phyloP scores from a whole-genome alignment of 2,329 filamentous ascomycete genomes.

The Aspergillus fumigatiaffinis region DNA sequence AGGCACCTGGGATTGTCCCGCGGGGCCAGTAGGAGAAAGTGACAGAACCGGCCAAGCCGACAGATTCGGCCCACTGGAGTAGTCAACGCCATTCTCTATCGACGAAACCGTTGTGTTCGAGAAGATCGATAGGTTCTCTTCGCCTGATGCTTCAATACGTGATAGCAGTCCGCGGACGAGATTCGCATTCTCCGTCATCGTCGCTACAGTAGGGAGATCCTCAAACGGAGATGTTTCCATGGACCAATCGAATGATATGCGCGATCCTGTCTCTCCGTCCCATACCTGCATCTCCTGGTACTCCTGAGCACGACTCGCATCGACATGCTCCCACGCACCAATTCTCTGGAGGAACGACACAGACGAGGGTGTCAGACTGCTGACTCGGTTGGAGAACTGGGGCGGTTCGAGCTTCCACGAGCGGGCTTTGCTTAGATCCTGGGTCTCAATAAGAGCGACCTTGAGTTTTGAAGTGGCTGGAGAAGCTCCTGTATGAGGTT shows the following conservation, averaged over 20 bases:
- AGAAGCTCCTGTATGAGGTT: slow-evolving; percentile 60
- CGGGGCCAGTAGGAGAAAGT: slow-evolving; percentile 53
- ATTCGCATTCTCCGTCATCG: slow-evolving; percentile 95
- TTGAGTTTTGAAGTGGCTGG: slow-evolving; percentile 71
- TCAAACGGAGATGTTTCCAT: slow-evolving; percentile 43
- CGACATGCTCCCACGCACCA: slow-evolving; percentile 78
- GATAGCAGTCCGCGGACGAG: slow-evolving; percentile 73
- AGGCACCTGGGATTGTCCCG: slow-evolving; percentile 28
- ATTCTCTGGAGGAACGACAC: slow-evolving; percentile 77
- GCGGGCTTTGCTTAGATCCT: slow-evolving; percentile 69
- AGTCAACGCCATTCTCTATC: slow-evolving; percentile 69
- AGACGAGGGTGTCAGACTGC: slow-evolving; percentile 85
- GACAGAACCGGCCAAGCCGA: slow-evolving; percentile 83
- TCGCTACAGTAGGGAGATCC: slow-evolving; percentile 68
- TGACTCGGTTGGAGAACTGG: slow-evolving; percentile 89
- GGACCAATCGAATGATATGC: slow-evolving; percentile 82
- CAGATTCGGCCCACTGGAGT: slow-evolving; percentile 68
- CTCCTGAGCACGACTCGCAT: slow-evolving; percentile 69
- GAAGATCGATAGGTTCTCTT: slow-evolving; percentile 59
- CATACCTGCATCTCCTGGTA: slow-evolving; percentile 98
- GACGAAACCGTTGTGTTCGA: slow-evolving; percentile 72
- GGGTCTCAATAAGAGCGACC: slow-evolving; percentile 84
- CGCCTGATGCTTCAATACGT: slow-evolving; percentile 65
- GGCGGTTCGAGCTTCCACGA: slow-evolving; percentile 63
- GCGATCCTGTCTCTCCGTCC: slow-evolving; percentile 85